Evolutionary conservation across 78 protist genomes (phyloP), one percentile per base, ranked within the genome.

Genomic region (Dictyostelium brefeldianum): DNA sequence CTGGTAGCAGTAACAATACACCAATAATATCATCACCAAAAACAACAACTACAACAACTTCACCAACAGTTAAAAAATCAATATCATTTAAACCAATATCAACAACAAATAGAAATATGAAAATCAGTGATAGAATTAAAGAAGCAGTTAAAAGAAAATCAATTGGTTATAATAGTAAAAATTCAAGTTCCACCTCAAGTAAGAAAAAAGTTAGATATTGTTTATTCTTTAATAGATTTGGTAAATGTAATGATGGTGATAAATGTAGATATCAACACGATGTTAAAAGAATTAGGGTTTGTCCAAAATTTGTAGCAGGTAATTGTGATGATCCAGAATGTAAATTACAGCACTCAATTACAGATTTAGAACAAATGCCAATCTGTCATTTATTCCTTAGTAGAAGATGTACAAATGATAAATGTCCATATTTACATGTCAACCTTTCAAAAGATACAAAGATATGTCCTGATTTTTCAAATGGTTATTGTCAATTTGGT

Each of bases 181-280:
- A 1, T 51, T 8, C 10, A 14, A 3, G 15, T 51, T 51, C 15
- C 1, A 4, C 10, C 10, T 14, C 10, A 12, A 67, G 18, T 14
- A 67, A 31, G 36, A 48, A 85, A 57, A 53, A 84, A 20, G 75
- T 9, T 25, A 31, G 75, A 43, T 57, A 75, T 75, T 85, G 92
- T 85, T 29, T 85, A 75, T 85, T 75, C 62, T 85, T 75, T 48
- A 85, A 73, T 75, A 54, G 92, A 75, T 89, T 89, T 81, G 94
- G 94, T 18, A 81, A 78, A 48, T 89, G 94, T 64, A 89, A 89
- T 47, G 74, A 57, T 73, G 78, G 83, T 17, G 75, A 78, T 8
- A 62, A 78, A 5, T 89, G 94, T 64, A 80, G n/a, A 81, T 89
- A 78, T 81, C 48, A 36, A 17, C 94, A 89, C 50, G 94, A 89